phyloP scores from a whole-genome alignment of 805 yeast species.

The Candida vartiovaarae region DNA sequence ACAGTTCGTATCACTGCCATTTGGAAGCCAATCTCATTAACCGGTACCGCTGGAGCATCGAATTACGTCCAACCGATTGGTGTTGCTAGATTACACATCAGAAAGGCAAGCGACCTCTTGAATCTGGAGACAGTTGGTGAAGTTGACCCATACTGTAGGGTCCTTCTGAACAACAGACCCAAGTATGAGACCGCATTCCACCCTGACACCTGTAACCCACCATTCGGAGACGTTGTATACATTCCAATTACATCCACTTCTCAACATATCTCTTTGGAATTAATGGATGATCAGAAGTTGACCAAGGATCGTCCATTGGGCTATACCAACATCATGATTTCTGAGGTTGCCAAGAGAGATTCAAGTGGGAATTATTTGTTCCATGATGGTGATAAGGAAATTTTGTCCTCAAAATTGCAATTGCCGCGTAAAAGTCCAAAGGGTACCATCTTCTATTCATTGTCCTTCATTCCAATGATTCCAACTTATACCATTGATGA shows the following conservation, averaged over 20 bases:
- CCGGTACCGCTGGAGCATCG: conserved; percentile 39
- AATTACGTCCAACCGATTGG: conserved; percentile 58
- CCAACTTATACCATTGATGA: conserved; percentile 60
- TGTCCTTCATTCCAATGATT: conserved; percentile 58
- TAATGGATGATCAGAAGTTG: conserved; percentile 60
- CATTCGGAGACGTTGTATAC: conserved; percentile 51
- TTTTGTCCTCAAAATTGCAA: conserved; percentile 28
- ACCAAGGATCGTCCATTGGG: conserved; percentile 64
- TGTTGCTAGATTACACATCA: conserved; percentile 51
- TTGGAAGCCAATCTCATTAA: conserved; percentile 67
- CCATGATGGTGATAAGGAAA: conserved; percentile 43
- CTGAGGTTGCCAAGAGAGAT: conserved; percentile 42
- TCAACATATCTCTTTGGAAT: conserved; percentile 50
- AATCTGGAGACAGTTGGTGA: conserved; percentile 61
- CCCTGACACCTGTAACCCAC: conserved; percentile 48
- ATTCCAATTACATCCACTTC: conserved; percentile 54
- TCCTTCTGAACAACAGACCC: conserved; percentile 50
- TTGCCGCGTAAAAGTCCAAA: conserved; percentile 35
- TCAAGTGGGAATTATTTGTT: conserved; percentile 39
- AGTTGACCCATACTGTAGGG: conserved; percentile 67
- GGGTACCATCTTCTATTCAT: conserved; percentile 46
- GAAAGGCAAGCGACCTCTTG: conserved; percentile 44
- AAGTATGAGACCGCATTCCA: conserved; percentile 48
- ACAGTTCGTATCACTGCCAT: conserved; percentile 45
- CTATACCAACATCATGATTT: conserved; percentile 40